Evolutionary conservation across 2,329 filamentous ascomycete species (phyloP), one percentile per base, ranked within the genome.

Genomic region (Uncinocarpus reesii): DNA sequence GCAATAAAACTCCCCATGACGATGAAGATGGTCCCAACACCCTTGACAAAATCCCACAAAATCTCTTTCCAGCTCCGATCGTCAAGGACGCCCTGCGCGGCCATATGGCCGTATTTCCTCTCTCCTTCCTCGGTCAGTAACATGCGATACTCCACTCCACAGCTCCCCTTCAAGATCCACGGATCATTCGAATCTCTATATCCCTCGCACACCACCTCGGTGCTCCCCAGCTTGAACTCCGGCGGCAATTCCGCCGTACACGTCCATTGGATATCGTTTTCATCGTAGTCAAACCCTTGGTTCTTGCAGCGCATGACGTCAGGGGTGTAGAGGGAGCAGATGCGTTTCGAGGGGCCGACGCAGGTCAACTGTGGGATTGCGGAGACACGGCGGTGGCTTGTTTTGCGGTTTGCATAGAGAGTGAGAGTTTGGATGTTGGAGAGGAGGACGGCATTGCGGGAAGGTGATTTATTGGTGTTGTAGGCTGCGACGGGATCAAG

Each of bases 201-300:
- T 8, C 92, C 90, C 62, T 98, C 90, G 65, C 92, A 98, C 8
- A 88, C 73, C 48, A 96, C 90, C 53, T 96, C 89, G 8, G 90
- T 95, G 52, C 78, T 76, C 49, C 86, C 89, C 23, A 96, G 78
- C 65, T 82, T 83, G 66, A 82, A 80, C 55, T 82, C 79, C 8
- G 71, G 63, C 0, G 79, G 79, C 1, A 82, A 64, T 2, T 71
- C 70, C 4, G 79, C 77, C n/a, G 79, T 79, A 68, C 90, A 98
- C 23, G 85, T 86, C 90, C 90, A 98, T 68, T 95, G 83, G 31
- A 95, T 76, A 62, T 95, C 84, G 66, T 92, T 81, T 36, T 71
- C 64, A 53, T 80, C 79, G 71, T 95, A 95, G 52, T 83, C 83
- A 24, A 78, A 72, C 52, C 90, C 92, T 52, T 83, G 76, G 69